Evolutionary conservation across 2,329 filamentous ascomycete species (phyloP).

Genomic region (Talaromyces sp.): DNA sequence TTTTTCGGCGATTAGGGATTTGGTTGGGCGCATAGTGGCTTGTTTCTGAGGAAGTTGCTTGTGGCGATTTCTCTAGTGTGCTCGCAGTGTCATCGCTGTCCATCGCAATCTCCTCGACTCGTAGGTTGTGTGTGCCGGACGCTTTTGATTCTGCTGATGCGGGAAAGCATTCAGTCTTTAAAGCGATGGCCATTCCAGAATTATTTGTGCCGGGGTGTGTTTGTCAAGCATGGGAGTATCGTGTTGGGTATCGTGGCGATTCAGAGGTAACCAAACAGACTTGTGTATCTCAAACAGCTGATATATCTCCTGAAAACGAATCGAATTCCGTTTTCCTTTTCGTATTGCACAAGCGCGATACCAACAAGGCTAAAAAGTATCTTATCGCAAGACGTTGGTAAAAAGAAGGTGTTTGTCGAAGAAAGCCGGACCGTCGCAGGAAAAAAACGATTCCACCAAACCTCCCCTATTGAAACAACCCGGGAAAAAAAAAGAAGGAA

Average conservation of each 20-base stretch:
- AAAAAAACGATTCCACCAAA: background rate
- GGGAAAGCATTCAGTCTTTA: slow-evolving; percentile 2
- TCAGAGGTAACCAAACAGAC: background rate
- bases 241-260: background rate
- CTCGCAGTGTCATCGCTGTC: background rate
- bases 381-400: background rate
- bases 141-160: slow-evolving; percentile 4
- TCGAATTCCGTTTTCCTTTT: background rate
- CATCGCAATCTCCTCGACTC: background rate
- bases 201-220: background rate
- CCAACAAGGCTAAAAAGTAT: background rate
- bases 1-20: slow-evolving; percentile 19
- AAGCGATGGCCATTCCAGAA: slow-evolving; percentile 18
- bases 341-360: background rate
- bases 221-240: background rate
- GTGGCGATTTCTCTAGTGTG: background rate
- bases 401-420: background rate
- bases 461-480: background rate
- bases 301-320: background rate
- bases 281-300: background rate
- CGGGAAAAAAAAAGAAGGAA: background rate
- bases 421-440: background rate
- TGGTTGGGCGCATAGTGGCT: background rate
- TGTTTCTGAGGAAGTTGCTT: background rate
- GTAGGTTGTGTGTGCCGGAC: background rate